These are phyloP conservation scores for Umbelopsis sp. DNA, from an alignment of 192 early-diverging fungal genomes.

Conservation along the genomic window DNA sequence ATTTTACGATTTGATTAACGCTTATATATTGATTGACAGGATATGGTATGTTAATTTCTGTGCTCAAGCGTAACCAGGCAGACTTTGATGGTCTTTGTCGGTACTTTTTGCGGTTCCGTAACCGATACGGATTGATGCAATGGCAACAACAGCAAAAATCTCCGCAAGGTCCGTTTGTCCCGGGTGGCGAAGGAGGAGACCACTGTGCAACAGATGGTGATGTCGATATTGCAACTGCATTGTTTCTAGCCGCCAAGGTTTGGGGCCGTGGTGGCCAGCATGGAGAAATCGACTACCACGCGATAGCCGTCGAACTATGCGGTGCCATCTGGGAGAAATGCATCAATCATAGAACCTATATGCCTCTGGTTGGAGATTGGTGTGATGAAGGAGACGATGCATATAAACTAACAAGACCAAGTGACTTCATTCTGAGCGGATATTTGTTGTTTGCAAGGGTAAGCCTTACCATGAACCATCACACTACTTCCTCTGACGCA, in stretches of 20 bases:
- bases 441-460: conserved; percentile 53
- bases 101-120: conserved; percentile 50
- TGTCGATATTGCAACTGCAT: conserved; percentile 54
- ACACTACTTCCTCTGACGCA: no score
- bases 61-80: conserved; percentile 50
- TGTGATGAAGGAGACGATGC: conserved; percentile 46
- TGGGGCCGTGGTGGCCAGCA: conserved; percentile 45
- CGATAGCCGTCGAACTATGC: conserved; percentile 41
- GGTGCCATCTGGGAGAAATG: conserved; percentile 52
- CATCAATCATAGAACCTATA: conserved; percentile 49
- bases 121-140: conserved; percentile 50
- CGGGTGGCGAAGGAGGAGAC: conserved; percentile 47
- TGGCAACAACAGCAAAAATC: conserved; percentile 52
- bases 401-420: conserved; percentile 48
- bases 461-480: background rate
- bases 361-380: conserved; percentile 57
- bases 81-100: conserved; percentile 57
- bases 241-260: conserved; percentile 47
- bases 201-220: conserved; percentile 60
- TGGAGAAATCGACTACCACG: conserved; percentile 44
- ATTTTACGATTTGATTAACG: background rate
- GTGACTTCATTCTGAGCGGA: conserved; percentile 54
- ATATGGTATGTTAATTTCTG: conserved; percentile 58
- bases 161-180: conserved; percentile 36
- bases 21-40: conserved; percentile 15